Evolutionary conservation across 2,329 filamentous ascomycete species (phyloP), one percentile per base, ranked within the genome.

Genomic region (Nemania sp.): DNA sequence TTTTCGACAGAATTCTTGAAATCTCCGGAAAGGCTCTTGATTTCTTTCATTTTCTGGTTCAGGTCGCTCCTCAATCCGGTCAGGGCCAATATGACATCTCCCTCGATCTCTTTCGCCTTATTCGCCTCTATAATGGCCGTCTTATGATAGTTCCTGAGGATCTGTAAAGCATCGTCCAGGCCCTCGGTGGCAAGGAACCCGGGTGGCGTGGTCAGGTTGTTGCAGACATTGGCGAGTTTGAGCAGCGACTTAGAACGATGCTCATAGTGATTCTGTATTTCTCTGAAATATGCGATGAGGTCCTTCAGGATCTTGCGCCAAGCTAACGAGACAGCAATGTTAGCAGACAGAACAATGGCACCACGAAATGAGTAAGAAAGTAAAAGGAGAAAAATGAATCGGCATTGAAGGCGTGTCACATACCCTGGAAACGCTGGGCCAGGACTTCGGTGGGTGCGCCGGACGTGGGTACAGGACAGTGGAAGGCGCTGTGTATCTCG

Each of bases 1-100:
- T 93, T 96, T 22, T 96, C 91, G 8, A 99, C 91, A 0, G 88
- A 89, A 69, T 96, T 99, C 75, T 96, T 96, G 75, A 99, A 99
- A 71, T 99, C 94, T 14, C 91, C 89, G 5, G 91, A 89, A 14
- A 99, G 77, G 62, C 86, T 88, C 75, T 96, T 96, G 76, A 99
- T 99, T 74, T 99, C 94, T 73, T 97, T 99, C 72, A 96, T 96
- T 77, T 99, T 99, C 70, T 95, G 91, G 57, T 89, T 88, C 15
- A 99, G 78, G 71, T 99, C 94, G 66, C 86, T 92, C 53, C 94
- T 80, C 49, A 99, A 77, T 1, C 91, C 91, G 2, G 87, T 91
- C 51, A 99, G 78, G 47, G 93, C 91, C 45, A 90, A 79, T 60
- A 97, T 91, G 41, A 99, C 91, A 67, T 97, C 93, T 57, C 86